Evolutionary conservation across 2,329 filamentous ascomycete genomes (phyloP).

Genomic region (Periconia sp.): DNA sequence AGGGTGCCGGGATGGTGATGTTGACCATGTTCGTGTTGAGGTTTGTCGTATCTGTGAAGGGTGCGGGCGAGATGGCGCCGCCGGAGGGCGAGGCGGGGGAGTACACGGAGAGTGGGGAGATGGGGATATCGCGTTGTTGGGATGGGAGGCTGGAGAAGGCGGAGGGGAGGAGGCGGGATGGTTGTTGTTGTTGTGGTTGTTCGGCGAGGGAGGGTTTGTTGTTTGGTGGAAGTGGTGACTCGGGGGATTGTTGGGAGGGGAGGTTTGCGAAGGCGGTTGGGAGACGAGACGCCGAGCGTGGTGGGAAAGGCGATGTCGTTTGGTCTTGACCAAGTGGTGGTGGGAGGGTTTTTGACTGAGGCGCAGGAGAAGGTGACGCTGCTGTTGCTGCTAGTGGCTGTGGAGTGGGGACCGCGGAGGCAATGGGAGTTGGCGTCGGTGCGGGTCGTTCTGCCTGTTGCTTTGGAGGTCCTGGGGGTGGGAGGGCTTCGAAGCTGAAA

Average conservation of each 20-base stretch:
- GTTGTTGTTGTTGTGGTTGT: background rate
- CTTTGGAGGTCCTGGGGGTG: constrained; percentile 5
- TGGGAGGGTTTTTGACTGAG: background rate
- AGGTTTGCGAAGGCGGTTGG: constrained; percentile 5
- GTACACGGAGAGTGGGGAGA: background rate
- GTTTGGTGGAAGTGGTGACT: constrained; percentile 5
- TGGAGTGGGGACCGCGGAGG: background rate
- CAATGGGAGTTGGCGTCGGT: constrained; percentile 4
- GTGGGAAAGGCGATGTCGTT: constrained; percentile 5
- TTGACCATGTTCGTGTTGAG: background rate
- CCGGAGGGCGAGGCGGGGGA: too few relatives aligned
- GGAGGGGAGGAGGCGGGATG: constrained; percentile 1
- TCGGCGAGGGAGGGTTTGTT: background rate
- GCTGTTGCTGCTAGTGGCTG: constrained; percentile 1
- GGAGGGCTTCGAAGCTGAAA: constrained; percentile 29
- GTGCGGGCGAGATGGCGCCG: background rate
- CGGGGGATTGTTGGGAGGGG: constrained; percentile 5
- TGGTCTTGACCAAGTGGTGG: background rate
- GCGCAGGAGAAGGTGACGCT: background rate
- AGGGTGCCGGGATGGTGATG: constrained; percentile 4
- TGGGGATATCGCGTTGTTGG: constrained; percentile 5
- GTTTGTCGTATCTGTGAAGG: background rate
- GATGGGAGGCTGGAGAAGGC: constrained; percentile 4
- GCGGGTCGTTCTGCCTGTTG: constrained; percentile 4
- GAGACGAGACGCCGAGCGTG: constrained; percentile 8